Conservation (phyloP, 169 alveolate species). For the Blepharisma undulans region DNA sequence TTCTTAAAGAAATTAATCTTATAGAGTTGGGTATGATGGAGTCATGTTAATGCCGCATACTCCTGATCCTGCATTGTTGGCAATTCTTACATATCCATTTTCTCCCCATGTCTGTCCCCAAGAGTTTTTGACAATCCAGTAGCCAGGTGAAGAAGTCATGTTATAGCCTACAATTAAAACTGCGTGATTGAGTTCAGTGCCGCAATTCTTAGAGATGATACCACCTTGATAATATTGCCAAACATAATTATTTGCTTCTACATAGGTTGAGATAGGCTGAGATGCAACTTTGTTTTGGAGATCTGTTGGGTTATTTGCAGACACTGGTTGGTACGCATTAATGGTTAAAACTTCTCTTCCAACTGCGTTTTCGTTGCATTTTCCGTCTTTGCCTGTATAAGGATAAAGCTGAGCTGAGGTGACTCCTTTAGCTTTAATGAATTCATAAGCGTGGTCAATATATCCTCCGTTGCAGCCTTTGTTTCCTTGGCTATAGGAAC, state of each 20-base stretch:
- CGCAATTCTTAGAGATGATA: conserved; percentile 76
- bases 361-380: conserved; percentile 43
- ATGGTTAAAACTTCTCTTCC: background rate
- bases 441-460: conserved; percentile 71
- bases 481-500: conserved; percentile 37
- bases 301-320: conserved; percentile 24
- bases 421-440: conserved; percentile 74
- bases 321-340: background rate
- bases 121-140: conserved; percentile 91
- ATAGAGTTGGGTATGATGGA: background rate
- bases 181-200: conserved; percentile 77
- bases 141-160: conserved; percentile 35
- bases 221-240: conserved; percentile 90
- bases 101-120: conserved; percentile 94
- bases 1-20: background rate
- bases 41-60: conserved; percentile 12
- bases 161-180: conserved; percentile 76
- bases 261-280: conserved; percentile 89
- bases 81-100: conserved; percentile 78
- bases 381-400: conserved; percentile 60
- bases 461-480: conserved; percentile 58
- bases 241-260: conserved; percentile 87
- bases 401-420: conserved; percentile 76
- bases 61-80: conserved; percentile 15
- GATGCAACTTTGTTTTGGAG: conserved; percentile 54